Percentiles rank a stretch among this genome's conserved stretches.
Evolutionary conservation across 441 rosid genomes (phyloP).

Genomic region (Biscutella laevigata): DNA sequence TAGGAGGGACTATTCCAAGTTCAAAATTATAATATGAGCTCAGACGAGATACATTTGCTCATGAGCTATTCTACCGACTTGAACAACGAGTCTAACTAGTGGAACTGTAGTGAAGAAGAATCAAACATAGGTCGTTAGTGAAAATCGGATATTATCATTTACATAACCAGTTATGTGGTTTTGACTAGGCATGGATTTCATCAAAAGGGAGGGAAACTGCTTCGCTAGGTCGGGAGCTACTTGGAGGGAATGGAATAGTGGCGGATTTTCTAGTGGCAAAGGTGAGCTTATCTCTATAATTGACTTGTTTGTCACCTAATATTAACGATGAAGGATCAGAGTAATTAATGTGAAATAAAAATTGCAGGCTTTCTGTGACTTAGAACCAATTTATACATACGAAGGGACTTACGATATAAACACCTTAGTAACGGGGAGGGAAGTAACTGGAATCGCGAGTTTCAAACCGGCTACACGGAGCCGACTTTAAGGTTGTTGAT

Average conservation of each 20-base stretch:
- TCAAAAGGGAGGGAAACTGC: conserved; percentile 70
- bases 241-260: conserved; percentile 88
- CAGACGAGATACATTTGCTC: neutral
- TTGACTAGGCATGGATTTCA: conserved; percentile 72
- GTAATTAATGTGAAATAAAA: neutral
- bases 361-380: conserved; percentile 89
- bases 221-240: conserved; percentile 73
- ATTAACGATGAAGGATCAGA: neutral
- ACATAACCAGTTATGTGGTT: conserved; percentile 1
- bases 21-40: neutral
- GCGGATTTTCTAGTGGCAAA: conserved; percentile 89
- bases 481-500: too few species aligned
- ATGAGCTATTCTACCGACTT: neutral
- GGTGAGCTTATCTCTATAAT: conserved; percentile 33
- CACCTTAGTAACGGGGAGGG: conserved; percentile 75
- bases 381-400: conserved; percentile 86
- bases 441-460: conserved; percentile 79
- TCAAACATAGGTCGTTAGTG: neutral
- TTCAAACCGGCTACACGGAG: conserved; percentile 63
- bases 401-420: conserved; percentile 92
- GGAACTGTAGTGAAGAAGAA: neutral
- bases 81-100: neutral
- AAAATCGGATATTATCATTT: neutral
- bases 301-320: neutral
- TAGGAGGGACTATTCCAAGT: neutral